Evolutionary conservation across 2,329 filamentous ascomycete genomes (phyloP).

Genomic region (Coleophoma crateriformis): DNA sequence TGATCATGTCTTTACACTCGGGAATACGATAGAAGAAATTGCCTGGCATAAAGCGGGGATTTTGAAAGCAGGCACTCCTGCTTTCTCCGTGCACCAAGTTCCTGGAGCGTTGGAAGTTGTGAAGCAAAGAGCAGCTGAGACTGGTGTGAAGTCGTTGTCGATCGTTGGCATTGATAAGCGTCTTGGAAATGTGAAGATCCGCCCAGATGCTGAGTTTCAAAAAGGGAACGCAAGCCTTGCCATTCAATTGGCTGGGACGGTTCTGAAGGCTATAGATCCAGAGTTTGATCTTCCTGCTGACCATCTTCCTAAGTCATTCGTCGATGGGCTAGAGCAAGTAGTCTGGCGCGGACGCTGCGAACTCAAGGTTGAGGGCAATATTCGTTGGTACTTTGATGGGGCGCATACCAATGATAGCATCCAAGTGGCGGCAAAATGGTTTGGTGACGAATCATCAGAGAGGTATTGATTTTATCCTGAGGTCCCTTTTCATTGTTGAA

Average conservation of each 20-base stretch:
- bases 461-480: slow-evolving; percentile 18
- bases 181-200: slow-evolving; percentile 38
- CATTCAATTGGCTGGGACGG: slow-evolving; percentile 45
- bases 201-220: slow-evolving; percentile 51
- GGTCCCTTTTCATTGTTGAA: background rate
- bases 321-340: slow-evolving; percentile 67
- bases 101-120: slow-evolving; percentile 39
- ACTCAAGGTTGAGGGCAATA: slow-evolving; percentile 45
- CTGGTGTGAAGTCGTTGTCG: slow-evolving; percentile 36
- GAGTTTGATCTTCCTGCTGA: slow-evolving; percentile 17
- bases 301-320: slow-evolving; percentile 56
- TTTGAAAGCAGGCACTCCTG: slow-evolving; percentile 55
- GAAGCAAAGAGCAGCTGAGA: slow-evolving; percentile 42
- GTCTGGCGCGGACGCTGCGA: slow-evolving; percentile 78
- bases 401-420: slow-evolving; percentile 92
- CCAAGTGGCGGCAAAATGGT: slow-evolving; percentile 77
- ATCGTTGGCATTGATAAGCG: slow-evolving; percentile 41
- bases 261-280: slow-evolving; percentile 36
- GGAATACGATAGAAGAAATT: slow-evolving; percentile 55
- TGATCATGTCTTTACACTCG: slow-evolving; percentile 59
- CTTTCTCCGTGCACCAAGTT: slow-evolving; percentile 50
- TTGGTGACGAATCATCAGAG: slow-evolving; percentile 44
- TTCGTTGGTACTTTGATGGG: slow-evolving; percentile 87
- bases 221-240: slow-evolving; percentile 50
- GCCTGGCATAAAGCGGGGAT: slow-evolving; percentile 71